These are phyloP conservation scores for Globisporangium nunn DNA, from an alignment of 352 stramenopile species.

Conservation along the genomic window DNA sequence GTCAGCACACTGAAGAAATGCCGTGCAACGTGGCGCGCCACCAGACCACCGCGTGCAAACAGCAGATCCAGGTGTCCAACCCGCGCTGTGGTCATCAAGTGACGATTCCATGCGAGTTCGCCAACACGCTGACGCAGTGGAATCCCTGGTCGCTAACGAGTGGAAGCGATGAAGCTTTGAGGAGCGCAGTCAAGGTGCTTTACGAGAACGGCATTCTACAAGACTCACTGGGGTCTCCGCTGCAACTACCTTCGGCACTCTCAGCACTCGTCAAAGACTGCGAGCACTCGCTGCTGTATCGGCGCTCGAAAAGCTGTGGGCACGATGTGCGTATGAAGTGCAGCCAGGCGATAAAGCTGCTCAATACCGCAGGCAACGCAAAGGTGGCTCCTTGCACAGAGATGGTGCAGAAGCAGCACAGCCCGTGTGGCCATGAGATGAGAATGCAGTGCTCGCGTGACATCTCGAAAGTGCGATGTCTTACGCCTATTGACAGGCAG, in stretches of 20 bases:
- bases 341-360: constrained; percentile 33
- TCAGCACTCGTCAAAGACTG: constrained; percentile 29
- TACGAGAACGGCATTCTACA: constrained; percentile 27
- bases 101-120: constrained; percentile 24
- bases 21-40: constrained; percentile 43
- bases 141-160: constrained; percentile 30
- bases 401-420: constrained; percentile 20
- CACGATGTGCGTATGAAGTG: constrained; percentile 56
- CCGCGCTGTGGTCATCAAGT: constrained; percentile 44
- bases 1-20: constrained; percentile 35
- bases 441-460: constrained; percentile 33
- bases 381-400: constrained; percentile 16
- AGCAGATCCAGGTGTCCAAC: constrained; percentile 19
- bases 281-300: constrained; percentile 26
- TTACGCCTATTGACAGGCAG: constrained; percentile 21
- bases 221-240: constrained; percentile 26
- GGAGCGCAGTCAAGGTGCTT: constrained; percentile 18
- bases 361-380: constrained; percentile 11
- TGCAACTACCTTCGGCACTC: constrained; percentile 16
- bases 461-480: constrained; percentile 24
- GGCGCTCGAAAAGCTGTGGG: constrained; percentile 33
- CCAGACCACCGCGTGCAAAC: constrained; percentile 21
- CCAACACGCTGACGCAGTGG: constrained; percentile 26
- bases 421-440: constrained; percentile 32
- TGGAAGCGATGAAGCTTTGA: neutral